Conservation (phyloP, 1,284 basidiomycete species). For the Cerrena zonata region DNA sequence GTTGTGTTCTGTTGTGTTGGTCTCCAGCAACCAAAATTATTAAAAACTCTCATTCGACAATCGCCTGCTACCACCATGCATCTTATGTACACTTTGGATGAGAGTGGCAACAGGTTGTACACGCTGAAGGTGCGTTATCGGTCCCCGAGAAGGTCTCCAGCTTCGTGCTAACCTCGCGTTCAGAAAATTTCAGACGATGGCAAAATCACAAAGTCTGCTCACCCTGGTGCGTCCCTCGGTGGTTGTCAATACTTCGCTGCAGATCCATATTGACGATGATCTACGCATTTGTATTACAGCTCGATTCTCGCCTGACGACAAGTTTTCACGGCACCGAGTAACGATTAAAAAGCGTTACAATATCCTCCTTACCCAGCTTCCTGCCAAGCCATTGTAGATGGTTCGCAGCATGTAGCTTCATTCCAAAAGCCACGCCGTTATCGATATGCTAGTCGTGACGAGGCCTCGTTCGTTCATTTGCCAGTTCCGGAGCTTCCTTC, state of each 20-base stretch:
- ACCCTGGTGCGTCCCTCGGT: constrained; percentile 65
- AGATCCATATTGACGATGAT: not conserved
- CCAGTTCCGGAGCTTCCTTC: too few relatives aligned
- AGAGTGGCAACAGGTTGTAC: constrained; percentile 76
- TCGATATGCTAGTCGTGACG: too few relatives aligned
- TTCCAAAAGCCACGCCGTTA: too few relatives aligned
- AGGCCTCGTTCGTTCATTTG: too few relatives aligned
- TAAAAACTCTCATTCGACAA: not conserved
- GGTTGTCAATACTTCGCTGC: not conserved
- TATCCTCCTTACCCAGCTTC: constrained; percentile 85
- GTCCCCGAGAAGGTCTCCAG: not conserved
- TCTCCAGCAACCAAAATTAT: not conserved
- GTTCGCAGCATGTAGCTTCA: too few relatives aligned
- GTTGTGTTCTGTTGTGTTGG: too few relatives aligned
- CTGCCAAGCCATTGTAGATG: constrained; percentile 75
- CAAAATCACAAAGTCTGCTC: constrained; percentile 86
- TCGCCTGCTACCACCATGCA: constrained; percentile 59
- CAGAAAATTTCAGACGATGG: constrained; percentile 81
- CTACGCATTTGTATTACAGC: constrained; percentile 51
- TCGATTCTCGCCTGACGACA: constrained; percentile 95
- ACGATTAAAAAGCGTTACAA: constrained; percentile 89
- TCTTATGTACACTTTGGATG: constrained; percentile 87
- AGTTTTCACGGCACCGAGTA: constrained; percentile 92
- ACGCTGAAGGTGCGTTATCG: constrained; percentile 76
- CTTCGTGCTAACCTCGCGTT: not conserved